Percentiles rank a stretch among this genome's conserved stretches.
Evolutionary conservation across 768 basidiomycete species (phyloP).

Genomic region (Tulasnella sp.): DNA sequence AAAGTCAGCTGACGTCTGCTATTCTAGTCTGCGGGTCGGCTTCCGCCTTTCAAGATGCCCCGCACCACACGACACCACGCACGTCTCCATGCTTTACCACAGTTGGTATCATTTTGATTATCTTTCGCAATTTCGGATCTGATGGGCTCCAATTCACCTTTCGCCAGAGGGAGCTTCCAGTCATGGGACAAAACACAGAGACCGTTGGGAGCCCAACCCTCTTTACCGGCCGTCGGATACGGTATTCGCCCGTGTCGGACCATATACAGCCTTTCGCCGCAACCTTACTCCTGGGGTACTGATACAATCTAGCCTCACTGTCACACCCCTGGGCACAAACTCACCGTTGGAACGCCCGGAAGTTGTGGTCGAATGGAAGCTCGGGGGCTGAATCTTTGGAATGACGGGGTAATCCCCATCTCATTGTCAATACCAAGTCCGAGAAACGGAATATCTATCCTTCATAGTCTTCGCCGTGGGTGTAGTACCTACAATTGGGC

Average conservation of each 20-base stretch:
- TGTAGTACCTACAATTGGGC: not conserved
- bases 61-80: not conserved
- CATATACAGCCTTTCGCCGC: not conserved
- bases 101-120: not conserved
- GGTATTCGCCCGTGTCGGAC: not conserved
- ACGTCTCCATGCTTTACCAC: not conserved
- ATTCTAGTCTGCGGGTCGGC: not conserved
- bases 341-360: not conserved
- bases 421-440: not conserved
- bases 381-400: not conserved
- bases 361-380: not conserved
- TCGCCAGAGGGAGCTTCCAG: not conserved
- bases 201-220: not conserved
- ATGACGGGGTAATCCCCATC: not conserved
- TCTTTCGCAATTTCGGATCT: not conserved
- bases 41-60: not conserved
- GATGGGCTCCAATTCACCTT: not conserved
- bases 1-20: not conserved
- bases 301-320: not conserved
- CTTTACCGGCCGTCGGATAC: not conserved
- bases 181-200: not conserved
- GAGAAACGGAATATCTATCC: not conserved
- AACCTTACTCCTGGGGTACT: not conserved
- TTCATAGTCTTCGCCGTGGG: not conserved
- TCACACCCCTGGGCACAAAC: not conserved